These are phyloP conservation scores for Glutinoglossum americanum DNA, from an alignment of 495 filamentous ascomycete species.

Conservation along the genomic window DNA sequence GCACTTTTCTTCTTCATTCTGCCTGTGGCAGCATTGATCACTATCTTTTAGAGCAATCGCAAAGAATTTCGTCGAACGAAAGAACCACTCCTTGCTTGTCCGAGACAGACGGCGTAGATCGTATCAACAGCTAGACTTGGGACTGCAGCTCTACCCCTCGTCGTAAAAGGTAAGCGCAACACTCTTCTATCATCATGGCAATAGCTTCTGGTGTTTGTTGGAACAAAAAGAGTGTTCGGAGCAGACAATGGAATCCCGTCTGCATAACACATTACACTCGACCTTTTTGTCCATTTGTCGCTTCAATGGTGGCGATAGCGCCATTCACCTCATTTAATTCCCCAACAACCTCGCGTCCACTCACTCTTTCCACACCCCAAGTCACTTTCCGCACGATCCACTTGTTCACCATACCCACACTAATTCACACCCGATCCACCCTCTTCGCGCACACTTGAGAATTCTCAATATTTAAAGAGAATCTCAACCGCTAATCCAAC, in stretches of 20 bases:
- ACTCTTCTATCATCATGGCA: too few relatives aligned
- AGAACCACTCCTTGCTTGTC: not conserved
- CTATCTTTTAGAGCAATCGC: not conserved
- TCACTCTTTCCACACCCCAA: too few relatives aligned
- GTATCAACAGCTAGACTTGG: not conserved
- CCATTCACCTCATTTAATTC: too few relatives aligned
- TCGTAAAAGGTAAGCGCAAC: not conserved
- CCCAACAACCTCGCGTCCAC: too few relatives aligned
- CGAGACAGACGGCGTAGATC: not conserved
- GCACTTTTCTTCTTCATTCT: not conserved
- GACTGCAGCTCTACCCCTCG: not conserved
- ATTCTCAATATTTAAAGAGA: not conserved
- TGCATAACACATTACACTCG: not conserved
- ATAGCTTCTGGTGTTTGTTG: too few relatives aligned
- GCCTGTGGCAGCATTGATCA: not conserved
- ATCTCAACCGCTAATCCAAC: not conserved
- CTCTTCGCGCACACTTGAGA: too few relatives aligned
- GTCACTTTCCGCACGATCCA: too few relatives aligned
- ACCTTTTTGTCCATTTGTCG: not conserved
- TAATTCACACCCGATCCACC: too few relatives aligned
- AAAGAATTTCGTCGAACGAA: conserved; percentile 1
- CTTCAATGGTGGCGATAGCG: too few relatives aligned
- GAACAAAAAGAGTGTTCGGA: too few relatives aligned
- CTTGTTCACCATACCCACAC: too few relatives aligned
- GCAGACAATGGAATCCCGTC: too few relatives aligned